These are phyloP conservation scores for Ustilago shanxiensis DNA, from an alignment of 1,284 basidiomycete genomes.

Conservation along the genomic window DNA sequence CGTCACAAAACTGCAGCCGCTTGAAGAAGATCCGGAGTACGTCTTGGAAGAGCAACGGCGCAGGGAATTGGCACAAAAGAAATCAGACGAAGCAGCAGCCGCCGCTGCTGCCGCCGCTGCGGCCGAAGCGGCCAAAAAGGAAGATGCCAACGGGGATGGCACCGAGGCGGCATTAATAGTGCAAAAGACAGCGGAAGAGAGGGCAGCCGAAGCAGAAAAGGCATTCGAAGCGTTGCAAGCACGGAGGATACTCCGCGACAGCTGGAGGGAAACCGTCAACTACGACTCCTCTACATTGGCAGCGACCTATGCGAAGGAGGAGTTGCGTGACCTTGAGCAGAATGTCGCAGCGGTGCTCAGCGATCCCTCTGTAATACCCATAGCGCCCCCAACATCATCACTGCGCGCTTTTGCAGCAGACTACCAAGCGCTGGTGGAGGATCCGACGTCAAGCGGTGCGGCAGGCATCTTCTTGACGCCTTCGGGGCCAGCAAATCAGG, in stretches of 20 bases:
- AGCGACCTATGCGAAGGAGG: conserved; percentile 32
- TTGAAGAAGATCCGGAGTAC: conserved; percentile 47
- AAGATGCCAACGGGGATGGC: conserved; percentile 18
- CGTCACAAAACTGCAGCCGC: conserved; percentile 9
- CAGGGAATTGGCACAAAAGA: conserved; percentile 39
- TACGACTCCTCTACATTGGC: conserved; percentile 44
- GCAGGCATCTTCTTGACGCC: conserved; percentile 57
- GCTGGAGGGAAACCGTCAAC: conserved; percentile 37
- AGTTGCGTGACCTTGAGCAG: conserved; percentile 39
- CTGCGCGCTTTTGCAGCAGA: conserved; percentile 61
- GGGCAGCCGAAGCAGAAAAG: conserved; percentile 51
- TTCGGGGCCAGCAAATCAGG: conserved; percentile 46
- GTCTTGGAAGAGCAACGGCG: conserved; percentile 37
- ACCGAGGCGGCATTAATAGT: conserved; percentile 14
- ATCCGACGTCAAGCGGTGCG: conserved; percentile 40
- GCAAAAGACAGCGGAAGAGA: conserved; percentile 47
- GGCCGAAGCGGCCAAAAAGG: conserved; percentile 24
- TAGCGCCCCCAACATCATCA: conserved; percentile 48
- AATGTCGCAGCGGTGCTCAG: conserved; percentile 26
- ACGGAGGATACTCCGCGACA: conserved; percentile 44
- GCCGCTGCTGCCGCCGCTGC: conserved; percentile 30
- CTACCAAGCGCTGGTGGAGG: conserved; percentile 53
- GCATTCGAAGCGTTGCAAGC: conserved; percentile 52
- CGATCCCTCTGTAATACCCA: conserved; percentile 22
- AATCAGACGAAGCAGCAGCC: conserved; percentile 41